phyloP scores from a whole-genome alignment of 1,139 yeast species.

The Taphrina pruni region DNA sequence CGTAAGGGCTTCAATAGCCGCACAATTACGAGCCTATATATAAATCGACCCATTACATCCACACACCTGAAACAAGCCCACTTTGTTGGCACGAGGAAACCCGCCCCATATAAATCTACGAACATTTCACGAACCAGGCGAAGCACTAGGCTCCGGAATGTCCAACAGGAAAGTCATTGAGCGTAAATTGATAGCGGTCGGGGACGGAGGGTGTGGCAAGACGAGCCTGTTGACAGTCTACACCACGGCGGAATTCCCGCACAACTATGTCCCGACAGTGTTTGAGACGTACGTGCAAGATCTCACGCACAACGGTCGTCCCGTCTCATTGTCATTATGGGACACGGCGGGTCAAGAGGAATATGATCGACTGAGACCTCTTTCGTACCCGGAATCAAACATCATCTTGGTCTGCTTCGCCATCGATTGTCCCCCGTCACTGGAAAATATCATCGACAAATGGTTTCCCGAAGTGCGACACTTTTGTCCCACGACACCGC shows the following conservation, averaged over 20 bases:
- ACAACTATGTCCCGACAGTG: constrained; percentile 78
- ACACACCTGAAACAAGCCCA: constrained; percentile 6
- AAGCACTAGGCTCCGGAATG: not conserved
- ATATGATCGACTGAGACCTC: constrained; percentile 80
- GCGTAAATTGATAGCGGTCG: constrained; percentile 80
- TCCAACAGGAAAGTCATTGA: constrained; percentile 30
- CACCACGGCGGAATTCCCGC: constrained; percentile 52
- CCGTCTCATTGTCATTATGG: constrained; percentile 80
- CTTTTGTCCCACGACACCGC: constrained; percentile 80
- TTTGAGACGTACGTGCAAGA: constrained; percentile 82
- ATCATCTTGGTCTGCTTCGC: constrained; percentile 77
- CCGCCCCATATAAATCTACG: constrained; percentile 3
- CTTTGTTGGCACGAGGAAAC: not conserved
- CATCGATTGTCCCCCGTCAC: constrained; percentile 65
- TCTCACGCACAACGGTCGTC: constrained; percentile 57
- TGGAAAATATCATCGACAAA: constrained; percentile 74
- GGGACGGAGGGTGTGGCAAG: constrained; percentile 95
- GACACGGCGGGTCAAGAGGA: constrained; percentile 97
- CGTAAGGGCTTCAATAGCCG: not conserved
- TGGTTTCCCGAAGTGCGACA: constrained; percentile 89
- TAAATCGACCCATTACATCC: not conserved
- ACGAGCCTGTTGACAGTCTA: constrained; percentile 82
- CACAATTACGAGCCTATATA: not conserved
- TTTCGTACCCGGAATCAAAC: constrained; percentile 83
- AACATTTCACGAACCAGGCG: not conserved